Evolutionary conservation across 768 basidiomycete species (phyloP), one percentile per base, ranked within the genome.

Genomic region (Jaapia argillacea): DNA sequence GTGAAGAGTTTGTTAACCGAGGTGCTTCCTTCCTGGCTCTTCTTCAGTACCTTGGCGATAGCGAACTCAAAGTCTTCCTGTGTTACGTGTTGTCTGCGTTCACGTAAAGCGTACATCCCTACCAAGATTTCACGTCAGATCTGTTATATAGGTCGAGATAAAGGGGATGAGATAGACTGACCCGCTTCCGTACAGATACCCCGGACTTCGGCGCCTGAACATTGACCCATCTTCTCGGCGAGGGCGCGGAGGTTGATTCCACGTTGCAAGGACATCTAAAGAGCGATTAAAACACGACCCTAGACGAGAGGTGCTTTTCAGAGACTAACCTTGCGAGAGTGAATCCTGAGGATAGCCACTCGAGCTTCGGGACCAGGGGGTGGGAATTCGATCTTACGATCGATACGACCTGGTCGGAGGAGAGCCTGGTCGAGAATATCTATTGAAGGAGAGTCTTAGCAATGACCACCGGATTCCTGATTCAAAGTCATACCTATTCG

Each of bases 51-150:
- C 76, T 96, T 98, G 2, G 93, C 92, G 10, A 97, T 86, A 25
- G 94, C 93, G 68, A 97, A 92, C 70, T 97, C 96, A 56, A 98
- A 98, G 57, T 98, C 94, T 58, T 98, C 94, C 62, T 96, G 93
- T 3, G 93, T 96, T 41, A 98, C 94, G 60, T 98, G 93, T 51
- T 96, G 93, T 50, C 94, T 70, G 46, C 94, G 76, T 64, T 99
- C 94, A 14, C 94, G 77, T 2, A 99, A 70, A 0, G 94, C 94
- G 56, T 96, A 98, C 94, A 97, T 97, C 22, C 90, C 90, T 83
- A 48, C 6, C 45, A 23, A 13, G 38, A 36, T 31, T 39, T 7
- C 16, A 27, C 16, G 12, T 26, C 10, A 41, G 21, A 47, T 33
- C 31, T 33, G 31, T 33, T 6, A 6, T 7, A 23, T 7, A 21